These are phyloP conservation scores for Populus euphratica DNA, from an alignment of 345 rosid genomes.

Conservation along the genomic window DNA sequence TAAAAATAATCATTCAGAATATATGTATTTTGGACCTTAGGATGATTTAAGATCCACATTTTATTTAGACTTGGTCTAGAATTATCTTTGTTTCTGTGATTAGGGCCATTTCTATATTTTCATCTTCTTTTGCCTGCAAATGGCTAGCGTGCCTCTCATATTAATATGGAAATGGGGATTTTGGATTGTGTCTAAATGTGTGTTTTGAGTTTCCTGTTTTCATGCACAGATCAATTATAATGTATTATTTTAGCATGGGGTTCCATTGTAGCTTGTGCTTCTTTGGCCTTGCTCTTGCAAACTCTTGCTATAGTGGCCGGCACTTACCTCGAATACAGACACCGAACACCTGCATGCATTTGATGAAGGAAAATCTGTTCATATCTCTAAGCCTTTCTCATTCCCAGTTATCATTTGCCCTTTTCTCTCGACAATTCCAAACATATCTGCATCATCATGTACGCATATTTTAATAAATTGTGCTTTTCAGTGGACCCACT, in stretches of 20 bases:
- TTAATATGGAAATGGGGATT: not conserved
- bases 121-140: not conserved
- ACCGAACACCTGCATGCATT: not conserved
- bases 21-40: not conserved
- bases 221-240: not conserved
- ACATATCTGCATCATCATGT: not conserved
- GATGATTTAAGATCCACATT: not conserved
- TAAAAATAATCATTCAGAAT: not conserved
- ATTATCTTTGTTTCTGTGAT: constrained; percentile 1
- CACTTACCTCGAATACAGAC: not conserved
- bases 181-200: not conserved
- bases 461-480: not conserved
- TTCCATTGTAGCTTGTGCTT: not conserved
- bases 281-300: not conserved
- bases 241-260: not conserved
- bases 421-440: not conserved
- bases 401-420: not conserved
- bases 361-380: not conserved
- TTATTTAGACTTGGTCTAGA: not conserved
- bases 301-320: not conserved
- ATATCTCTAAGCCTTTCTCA: not conserved
- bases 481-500: not conserved
- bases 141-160: not conserved
- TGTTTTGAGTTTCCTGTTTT: not conserved
- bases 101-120: not conserved